Conservation (phyloP, 306 rosid genomes). For the Neltuma alba region DNA sequence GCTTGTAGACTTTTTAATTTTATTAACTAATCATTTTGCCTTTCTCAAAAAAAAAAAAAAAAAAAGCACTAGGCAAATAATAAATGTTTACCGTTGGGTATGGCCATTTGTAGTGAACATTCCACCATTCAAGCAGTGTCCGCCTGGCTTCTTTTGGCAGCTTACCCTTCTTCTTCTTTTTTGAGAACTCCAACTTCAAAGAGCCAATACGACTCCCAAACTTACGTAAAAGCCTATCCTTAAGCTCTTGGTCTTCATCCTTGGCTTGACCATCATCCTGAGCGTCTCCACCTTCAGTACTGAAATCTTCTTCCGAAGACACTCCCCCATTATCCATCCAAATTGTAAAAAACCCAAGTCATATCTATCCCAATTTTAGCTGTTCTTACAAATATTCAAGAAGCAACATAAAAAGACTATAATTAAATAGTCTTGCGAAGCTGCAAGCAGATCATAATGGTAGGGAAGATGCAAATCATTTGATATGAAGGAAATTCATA, state of each 20-base stretch:
- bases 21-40: too few relatives aligned
- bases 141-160: conserved; percentile 94
- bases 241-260: conserved; percentile 77
- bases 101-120: conserved; percentile 87
- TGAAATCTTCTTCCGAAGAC: conserved; percentile 79
- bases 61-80: too few relatives aligned
- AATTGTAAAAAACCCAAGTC: conserved; percentile 7
- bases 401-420: not conserved
- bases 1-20: too few relatives aligned
- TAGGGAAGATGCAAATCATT: too few relatives aligned
- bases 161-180: conserved; percentile 94
- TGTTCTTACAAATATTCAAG: not conserved
- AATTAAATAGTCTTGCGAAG: too few relatives aligned
- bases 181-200: conserved; percentile 82
- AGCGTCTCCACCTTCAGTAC: conserved; percentile 68
- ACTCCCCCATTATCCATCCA: conserved; percentile 67
- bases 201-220: conserved; percentile 85
- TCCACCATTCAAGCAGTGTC: conserved; percentile 87
- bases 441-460: too few relatives aligned
- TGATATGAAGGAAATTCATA: not conserved
- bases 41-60: too few relatives aligned
- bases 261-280: too few relatives aligned
- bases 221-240: conserved; percentile 77
- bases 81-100: conserved; percentile 82
- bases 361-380: not conserved